Conservation (phyloP, 2,329 filamentous ascomycete genomes). For the Xylaria sp. region DNA sequence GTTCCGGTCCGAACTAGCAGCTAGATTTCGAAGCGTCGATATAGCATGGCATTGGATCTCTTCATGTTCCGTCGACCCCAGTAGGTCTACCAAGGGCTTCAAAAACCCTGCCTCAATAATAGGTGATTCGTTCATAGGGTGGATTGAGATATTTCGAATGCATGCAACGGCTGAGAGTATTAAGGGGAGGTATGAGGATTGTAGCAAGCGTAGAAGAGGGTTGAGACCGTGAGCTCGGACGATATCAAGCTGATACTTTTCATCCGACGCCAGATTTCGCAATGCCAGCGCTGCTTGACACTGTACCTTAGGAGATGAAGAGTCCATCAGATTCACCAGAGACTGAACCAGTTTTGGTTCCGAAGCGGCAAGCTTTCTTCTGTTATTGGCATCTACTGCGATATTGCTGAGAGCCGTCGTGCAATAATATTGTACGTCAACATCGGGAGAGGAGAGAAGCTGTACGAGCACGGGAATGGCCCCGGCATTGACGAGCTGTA, state of each 20-base stretch:
- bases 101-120: slow-evolving; percentile 98
- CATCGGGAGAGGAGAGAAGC: slow-evolving; percentile 89
- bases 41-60: slow-evolving; percentile 99
- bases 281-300: slow-evolving; percentile 95
- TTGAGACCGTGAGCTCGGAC: slow-evolving; percentile 87
- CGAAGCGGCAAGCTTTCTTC: slow-evolving; percentile 88
- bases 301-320: slow-evolving; percentile 95
- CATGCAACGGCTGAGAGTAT: slow-evolving; percentile 97
- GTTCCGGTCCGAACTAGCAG: slow-evolving; percentile 96
- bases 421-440: slow-evolving; percentile 99
- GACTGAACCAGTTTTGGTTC: slow-evolving; percentile 94
- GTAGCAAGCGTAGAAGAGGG: slow-evolving; percentile 86
- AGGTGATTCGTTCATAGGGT: slow-evolving; percentile 95
- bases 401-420: slow-evolving; percentile 99
- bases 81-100: slow-evolving; percentile 89
- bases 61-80: slow-evolving; percentile 96
- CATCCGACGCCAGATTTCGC: slow-evolving; percentile 94
- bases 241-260: slow-evolving; percentile 98
- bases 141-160: slow-evolving; percentile 98
- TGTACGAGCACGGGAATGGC: slow-evolving; percentile 98
- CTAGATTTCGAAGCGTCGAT: slow-evolving; percentile 93
- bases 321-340: slow-evolving; percentile 96
- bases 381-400: slow-evolving; percentile 90
- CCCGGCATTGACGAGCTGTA: slow-evolving; percentile 95
- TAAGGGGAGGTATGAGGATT: slow-evolving; percentile 94